Evolutionary conservation across 768 basidiomycete genomes (phyloP), one percentile per base, ranked within the genome.

Genomic region (Mycena epipterygia): DNA sequence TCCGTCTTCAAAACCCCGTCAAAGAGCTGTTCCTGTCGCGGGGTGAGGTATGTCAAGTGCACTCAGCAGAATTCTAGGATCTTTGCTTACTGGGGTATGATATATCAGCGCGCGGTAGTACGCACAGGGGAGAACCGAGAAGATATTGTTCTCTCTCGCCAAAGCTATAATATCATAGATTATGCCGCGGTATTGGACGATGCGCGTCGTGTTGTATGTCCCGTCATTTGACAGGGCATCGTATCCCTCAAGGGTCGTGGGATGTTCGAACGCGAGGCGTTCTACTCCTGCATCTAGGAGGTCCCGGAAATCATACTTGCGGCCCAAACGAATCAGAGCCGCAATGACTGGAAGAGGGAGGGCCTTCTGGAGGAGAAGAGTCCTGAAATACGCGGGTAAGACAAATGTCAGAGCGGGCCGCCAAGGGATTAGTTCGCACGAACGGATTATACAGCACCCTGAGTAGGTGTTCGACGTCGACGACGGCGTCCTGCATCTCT

Each of bases 261-360:
- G 67, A 33, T 57, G 37, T 30, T 42, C 51, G 35, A n/a, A 14
- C 9, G 37, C 46, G 27, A 68, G n/a, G 21, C 57, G 29, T 6
- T 42, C 57, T 29, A 68, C 48, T 14, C 49, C 58, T 3, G 58
- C 11, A 19, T 60, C 59, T 2, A 46, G 32, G 8, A 68, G 49
- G 1, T 52, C 19, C 5, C 30, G 23, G 21, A 68, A 68, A 5
- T 68, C 59, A 16, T 68, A 68, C 19, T 68, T 68, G 58, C 67
- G 58, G 3, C 67, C 59, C n/a, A 68, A 11, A 5, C 67, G 58
- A 23, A 68, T 32, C 5, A 68, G 39, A 13, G 67, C 67, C 0
- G 57, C 58, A 12, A 63, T 49, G 21, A 29, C 37, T 16, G 13
- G 35, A 2, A 63, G n/a, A 7, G 61, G 35, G 32, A 52, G 61